These are phyloP conservation scores for Discostella pseudostelligera DNA, from an alignment of 108 stramenopile species.

Conservation along the genomic window DNA sequence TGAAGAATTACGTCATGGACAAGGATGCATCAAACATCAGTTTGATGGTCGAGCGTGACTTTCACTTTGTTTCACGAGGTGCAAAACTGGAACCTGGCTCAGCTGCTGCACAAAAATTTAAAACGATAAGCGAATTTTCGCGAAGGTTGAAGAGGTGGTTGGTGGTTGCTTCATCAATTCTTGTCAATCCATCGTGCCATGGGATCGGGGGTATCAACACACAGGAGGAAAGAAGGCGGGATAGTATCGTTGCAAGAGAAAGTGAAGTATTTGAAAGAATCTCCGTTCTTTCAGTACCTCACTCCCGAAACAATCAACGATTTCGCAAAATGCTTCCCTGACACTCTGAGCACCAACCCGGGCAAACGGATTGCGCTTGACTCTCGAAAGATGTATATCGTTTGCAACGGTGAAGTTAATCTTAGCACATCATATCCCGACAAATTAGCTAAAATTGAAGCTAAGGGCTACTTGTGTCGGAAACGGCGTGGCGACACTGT, in stretches of 20 bases:
- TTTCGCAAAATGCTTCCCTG: slow-evolving; percentile 45
- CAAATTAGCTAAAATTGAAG: slow-evolving; percentile 31
- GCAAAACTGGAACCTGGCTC: too few relatives aligned
- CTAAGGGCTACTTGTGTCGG: slow-evolving; percentile 49
- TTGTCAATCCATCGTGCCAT: background rate
- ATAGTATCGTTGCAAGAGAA: slow-evolving; percentile 20
- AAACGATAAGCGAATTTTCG: too few relatives aligned
- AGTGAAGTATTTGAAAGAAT: slow-evolving; percentile 30
- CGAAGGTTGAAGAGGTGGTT: too few relatives aligned
- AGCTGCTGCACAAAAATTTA: too few relatives aligned
- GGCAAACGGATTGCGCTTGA: slow-evolving; percentile 33
- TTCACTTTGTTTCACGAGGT: too few relatives aligned
- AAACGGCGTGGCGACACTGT: slow-evolving; percentile 53
- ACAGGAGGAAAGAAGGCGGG: slow-evolving; percentile 3
- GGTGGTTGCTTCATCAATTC: background rate
- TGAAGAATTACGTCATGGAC: too few relatives aligned
- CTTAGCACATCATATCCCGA: slow-evolving; percentile 40
- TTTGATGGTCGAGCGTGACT: too few relatives aligned
- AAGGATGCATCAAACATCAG: too few relatives aligned
- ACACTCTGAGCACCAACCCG: background rate
- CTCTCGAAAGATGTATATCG: slow-evolving; percentile 31
- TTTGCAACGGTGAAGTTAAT: slow-evolving; percentile 42
- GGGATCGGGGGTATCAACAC: slow-evolving; percentile 5
- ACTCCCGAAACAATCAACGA: slow-evolving; percentile 31
- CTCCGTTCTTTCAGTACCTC: slow-evolving; percentile 51